Evolutionary conservation across 2,329 filamentous ascomycete genomes (phyloP).

Genomic region (Pseudocercospora crystallina): DNA sequence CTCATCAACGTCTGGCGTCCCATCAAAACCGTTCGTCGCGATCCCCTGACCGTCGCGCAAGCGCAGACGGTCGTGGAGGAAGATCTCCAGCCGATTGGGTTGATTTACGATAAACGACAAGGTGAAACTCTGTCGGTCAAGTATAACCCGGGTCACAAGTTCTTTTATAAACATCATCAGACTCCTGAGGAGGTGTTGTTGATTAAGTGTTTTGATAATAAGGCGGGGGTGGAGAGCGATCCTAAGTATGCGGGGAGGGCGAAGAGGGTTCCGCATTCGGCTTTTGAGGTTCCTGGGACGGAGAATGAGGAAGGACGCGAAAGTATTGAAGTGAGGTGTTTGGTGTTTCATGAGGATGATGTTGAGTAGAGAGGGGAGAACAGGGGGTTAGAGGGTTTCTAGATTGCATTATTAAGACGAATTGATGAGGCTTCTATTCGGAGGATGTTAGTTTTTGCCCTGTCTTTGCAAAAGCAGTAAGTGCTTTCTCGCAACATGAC

Average conservation of each 20-base stretch:
- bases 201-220: slow-evolving; percentile 48
- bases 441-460: too few relatives aligned
- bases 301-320: slow-evolving; percentile 68
- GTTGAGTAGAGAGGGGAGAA: slow-evolving; percentile 7
- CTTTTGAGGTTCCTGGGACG: slow-evolving; percentile 73
- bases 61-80: slow-evolving; percentile 56
- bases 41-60: slow-evolving; percentile 59
- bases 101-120: slow-evolving; percentile 67
- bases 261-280: slow-evolving; percentile 61
- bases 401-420: too few relatives aligned
- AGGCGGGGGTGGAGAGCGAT: slow-evolving; percentile 34
- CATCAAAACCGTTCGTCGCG: slow-evolving; percentile 50
- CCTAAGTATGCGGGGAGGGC: slow-evolving; percentile 20
- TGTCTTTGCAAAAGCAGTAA: too few relatives aligned
- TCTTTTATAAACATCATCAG: slow-evolving; percentile 72
- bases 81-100: slow-evolving; percentile 70
- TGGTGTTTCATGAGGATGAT: slow-evolving; percentile 62
- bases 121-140: slow-evolving; percentile 73
- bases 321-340: slow-evolving; percentile 81
- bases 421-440: too few relatives aligned
- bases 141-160: slow-evolving; percentile 62
- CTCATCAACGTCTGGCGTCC: slow-evolving; percentile 50
- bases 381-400: too few relatives aligned
- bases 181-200: slow-evolving; percentile 52
- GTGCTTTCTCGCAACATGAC: too few relatives aligned